Evolutionary conservation across 768 basidiomycete genomes (phyloP).

Genomic region (Leccinum boreale): DNA sequence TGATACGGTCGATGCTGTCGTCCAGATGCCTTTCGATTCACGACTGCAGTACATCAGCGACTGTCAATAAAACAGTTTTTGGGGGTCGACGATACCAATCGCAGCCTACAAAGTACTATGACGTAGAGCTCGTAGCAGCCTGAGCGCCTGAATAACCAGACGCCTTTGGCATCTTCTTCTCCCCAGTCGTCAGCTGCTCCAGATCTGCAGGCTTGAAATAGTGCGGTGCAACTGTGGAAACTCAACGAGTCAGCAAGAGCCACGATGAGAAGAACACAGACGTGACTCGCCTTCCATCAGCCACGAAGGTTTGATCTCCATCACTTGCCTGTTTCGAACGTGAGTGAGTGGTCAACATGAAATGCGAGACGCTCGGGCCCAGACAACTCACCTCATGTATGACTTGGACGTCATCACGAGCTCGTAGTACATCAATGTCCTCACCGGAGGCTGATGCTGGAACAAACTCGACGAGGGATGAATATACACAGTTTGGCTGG

Average conservation of each 20-base stretch:
- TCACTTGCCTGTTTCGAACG: slow-evolving; percentile 63
- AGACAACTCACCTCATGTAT: slow-evolving; percentile 68
- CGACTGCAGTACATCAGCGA: background rate
- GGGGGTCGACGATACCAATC: background rate
- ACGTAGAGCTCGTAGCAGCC: slow-evolving; percentile 5
- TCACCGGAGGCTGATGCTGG: slow-evolving; percentile 92
- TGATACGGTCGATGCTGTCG: background rate
- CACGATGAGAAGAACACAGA: background rate
- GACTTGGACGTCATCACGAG: slow-evolving; percentile 95
- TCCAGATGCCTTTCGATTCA: background rate
- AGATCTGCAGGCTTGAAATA: slow-evolving; percentile 88
- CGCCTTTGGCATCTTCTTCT: slow-evolving; percentile 93
- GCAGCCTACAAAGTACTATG: slow-evolving; percentile 1
- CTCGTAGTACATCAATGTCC: slow-evolving; percentile 91
- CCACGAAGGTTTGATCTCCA: slow-evolving; percentile 98
- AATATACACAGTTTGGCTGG: slow-evolving; percentile 93
- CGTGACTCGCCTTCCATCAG: slow-evolving; percentile 71
- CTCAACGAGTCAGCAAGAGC: background rate
- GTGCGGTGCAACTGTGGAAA: slow-evolving; percentile 79
- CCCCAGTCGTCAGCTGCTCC: slow-evolving; percentile 74
- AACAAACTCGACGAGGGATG: slow-evolving; percentile 95
- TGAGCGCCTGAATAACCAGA: slow-evolving; percentile 34
- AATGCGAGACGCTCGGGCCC: background rate
- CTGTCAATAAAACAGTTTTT: background rate
- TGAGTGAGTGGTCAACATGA: background rate